Percentiles rank a stretch among this genome's conserved stretches.
Conservation (phyloP, 1,139 yeast genomes). For the Blastobotrys raffinosifermentans region DNA sequence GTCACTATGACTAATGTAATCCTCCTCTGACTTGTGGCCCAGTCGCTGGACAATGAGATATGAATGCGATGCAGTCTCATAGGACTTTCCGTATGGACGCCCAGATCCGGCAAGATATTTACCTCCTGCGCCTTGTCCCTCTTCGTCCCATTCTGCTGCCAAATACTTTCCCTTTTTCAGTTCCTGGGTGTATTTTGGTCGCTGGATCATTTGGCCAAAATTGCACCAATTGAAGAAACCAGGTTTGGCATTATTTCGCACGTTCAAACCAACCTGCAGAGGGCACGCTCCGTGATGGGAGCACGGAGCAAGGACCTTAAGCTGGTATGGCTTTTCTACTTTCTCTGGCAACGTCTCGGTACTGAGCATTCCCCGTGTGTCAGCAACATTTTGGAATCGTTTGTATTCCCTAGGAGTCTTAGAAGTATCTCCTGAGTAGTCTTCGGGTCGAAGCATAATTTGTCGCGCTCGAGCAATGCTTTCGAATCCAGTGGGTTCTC, state of each 20-base stretch:
- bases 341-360: slow-evolving; percentile 1
- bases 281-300: slow-evolving; percentile 87
- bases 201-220: slow-evolving; percentile 61
- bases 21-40: slow-evolving; percentile 3
- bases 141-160: slow-evolving; percentile 66
- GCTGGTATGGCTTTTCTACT: slow-evolving; percentile 8
- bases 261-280: slow-evolving; percentile 67
- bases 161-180: slow-evolving; percentile 74
- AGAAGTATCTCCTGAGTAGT: slow-evolving; percentile 47
- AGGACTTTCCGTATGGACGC: slow-evolving; percentile 64
- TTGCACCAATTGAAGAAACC: slow-evolving; percentile 53
- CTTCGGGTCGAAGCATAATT: slow-evolving; percentile 77
- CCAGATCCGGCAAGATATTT: slow-evolving; percentile 55
- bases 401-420: slow-evolving; percentile 70
- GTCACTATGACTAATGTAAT: slow-evolving; percentile 8
- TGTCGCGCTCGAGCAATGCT: slow-evolving; percentile 87
- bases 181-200: slow-evolving; percentile 76
- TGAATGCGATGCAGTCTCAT: slow-evolving; percentile 69
- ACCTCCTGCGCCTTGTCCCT: slow-evolving; percentile 38
- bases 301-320: slow-evolving; percentile 74
- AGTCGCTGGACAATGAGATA: slow-evolving; percentile 70
- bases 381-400: slow-evolving; percentile 40
- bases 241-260: slow-evolving; percentile 53
- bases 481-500: slow-evolving; percentile 87
- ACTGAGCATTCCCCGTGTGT: slow-evolving; percentile 32